phyloP scores from a whole-genome alignment of 345 rosid species.

The Citropsis articulata region DNA sequence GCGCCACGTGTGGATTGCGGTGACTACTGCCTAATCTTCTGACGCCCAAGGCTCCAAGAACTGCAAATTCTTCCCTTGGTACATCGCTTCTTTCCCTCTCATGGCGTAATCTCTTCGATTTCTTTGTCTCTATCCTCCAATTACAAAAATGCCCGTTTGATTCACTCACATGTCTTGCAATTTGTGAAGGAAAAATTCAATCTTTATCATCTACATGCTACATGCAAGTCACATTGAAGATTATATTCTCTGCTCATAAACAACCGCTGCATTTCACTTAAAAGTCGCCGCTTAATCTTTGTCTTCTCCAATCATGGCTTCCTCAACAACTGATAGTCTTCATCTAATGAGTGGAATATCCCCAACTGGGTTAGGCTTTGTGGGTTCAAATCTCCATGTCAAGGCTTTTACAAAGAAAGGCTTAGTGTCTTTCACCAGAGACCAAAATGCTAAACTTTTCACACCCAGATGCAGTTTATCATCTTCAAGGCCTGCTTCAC shows the following conservation, averaged over 20 bases:
- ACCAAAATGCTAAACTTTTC: constrained; percentile 10
- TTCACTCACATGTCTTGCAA: not conserved
- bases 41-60: too few relatives aligned
- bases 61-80: not conserved
- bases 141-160: not conserved
- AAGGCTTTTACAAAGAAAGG: constrained; percentile 14
- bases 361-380: constrained; percentile 18
- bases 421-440: not conserved
- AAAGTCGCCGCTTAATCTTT: not conserved
- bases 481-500: constrained; percentile 36
- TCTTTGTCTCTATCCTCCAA: not conserved
- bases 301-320: constrained; percentile 14
- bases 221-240: not conserved
- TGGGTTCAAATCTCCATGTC: constrained; percentile 10
- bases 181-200: not conserved
- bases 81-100: not conserved
- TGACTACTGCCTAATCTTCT: not conserved
- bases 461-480: constrained; percentile 25
- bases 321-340: constrained; percentile 26
- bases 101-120: not conserved
- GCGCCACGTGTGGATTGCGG: not conserved
- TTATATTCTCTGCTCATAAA: not conserved
- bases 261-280: not conserved
- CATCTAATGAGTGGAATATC: constrained; percentile 8
- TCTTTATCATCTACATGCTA: not conserved